Evolutionary conservation across 2,329 filamentous ascomycete species (phyloP).

Genomic region (Microcyclospora tardicrescens): DNA sequence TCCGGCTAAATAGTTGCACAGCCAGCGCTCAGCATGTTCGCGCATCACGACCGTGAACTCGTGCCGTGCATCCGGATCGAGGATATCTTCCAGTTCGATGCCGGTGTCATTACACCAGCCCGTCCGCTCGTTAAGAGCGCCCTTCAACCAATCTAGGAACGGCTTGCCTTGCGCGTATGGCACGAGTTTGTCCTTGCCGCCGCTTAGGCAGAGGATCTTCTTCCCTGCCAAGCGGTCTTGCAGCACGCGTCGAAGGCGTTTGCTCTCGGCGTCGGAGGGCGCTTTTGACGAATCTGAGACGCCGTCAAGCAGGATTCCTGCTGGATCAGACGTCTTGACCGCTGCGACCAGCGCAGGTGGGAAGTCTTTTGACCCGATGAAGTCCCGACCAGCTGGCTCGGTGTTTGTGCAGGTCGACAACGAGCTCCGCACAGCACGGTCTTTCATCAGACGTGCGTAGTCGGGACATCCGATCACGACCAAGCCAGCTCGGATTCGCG

Average conservation of each 20-base stretch:
- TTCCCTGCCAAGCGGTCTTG: conserved; percentile 39
- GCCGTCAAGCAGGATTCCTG: conserved; percentile 44
- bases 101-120: conserved; percentile 43
- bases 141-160: conserved; percentile 50
- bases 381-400: conserved; percentile 44
- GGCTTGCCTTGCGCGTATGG: conserved; percentile 49
- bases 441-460: conserved; percentile 64
- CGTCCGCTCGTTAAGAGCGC: conserved; percentile 29
- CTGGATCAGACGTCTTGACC: conserved; percentile 58
- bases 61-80: conserved; percentile 59
- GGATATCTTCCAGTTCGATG: conserved; percentile 48
- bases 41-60: conserved; percentile 57
- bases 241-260: conserved; percentile 24
- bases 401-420: conserved; percentile 40
- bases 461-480: conserved; percentile 83
- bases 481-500: conserved; percentile 63
- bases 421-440: conserved; percentile 62
- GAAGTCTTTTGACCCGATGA: conserved; percentile 69
- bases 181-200: conserved; percentile 57
- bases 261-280: conserved; percentile 33
- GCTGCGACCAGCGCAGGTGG: conserved; percentile 53
- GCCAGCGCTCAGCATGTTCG: conserved; percentile 50
- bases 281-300: conserved; percentile 20
- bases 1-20: conserved; percentile 33
- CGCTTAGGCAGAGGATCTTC: conserved; percentile 51